A percentile compares a stretch with the other conserved stretches of the same genome.
These are phyloP conservation scores for Lentinus brumalis DNA, from an alignment of 768 basidiomycete genomes.

Conservation along the genomic window DNA sequence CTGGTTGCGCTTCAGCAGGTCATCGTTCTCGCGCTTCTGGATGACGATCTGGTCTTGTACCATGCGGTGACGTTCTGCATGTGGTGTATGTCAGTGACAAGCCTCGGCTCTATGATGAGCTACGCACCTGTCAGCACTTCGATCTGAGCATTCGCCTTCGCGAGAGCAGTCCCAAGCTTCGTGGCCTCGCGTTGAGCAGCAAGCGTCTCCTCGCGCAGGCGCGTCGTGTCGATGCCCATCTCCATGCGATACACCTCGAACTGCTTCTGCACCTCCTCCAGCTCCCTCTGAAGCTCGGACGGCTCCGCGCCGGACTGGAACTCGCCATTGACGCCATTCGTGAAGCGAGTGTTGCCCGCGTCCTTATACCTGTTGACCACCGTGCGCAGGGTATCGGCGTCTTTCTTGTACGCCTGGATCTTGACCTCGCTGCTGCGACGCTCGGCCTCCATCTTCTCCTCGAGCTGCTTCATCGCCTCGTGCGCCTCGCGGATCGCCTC, in stretches of 20 bases:
- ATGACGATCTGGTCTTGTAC: conserved; percentile 67
- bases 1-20: conserved; percentile 66
- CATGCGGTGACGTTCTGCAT: conserved; percentile 68
- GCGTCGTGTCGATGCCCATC: conserved; percentile 75
- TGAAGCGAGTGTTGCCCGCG: conserved; percentile 5
- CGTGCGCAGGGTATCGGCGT: conserved; percentile 80
- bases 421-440: conserved; percentile 69
- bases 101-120: no score
- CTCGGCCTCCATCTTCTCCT: conserved; percentile 76
- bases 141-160: conserved; percentile 81
- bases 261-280: conserved; percentile 74
- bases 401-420: conserved; percentile 82
- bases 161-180: conserved; percentile 64
- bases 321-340: conserved; percentile 37
- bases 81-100: not conserved
- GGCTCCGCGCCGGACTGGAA: conserved; percentile 14
- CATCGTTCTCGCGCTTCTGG: conserved; percentile 66
- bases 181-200: conserved; percentile 69
- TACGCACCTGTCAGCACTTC: conserved; percentile 74
- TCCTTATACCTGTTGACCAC: conserved; percentile 58
- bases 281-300: conserved; percentile 54
- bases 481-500: conserved; percentile 88
- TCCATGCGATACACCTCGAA: conserved; percentile 82
- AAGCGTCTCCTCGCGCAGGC: conserved; percentile 70
- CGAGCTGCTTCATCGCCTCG: conserved; percentile 79